Conservation (phyloP, 306 rosid species). For the Clitoria ternatea region DNA sequence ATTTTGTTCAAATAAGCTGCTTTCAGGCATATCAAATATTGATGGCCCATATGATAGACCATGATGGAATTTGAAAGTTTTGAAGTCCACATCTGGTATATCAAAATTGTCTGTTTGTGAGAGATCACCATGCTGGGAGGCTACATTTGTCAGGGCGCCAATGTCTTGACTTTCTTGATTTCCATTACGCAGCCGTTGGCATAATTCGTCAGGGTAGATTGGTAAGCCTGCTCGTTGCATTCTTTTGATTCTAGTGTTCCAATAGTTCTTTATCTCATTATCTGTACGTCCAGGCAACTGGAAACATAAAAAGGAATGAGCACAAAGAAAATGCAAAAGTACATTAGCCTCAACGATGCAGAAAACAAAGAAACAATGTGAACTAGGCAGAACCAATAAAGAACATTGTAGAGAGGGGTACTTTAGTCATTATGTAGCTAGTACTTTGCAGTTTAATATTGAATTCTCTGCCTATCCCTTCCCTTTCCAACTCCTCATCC, state of each 20-base stretch:
- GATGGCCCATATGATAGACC: conserved; percentile 35
- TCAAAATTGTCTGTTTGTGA: conserved; percentile 37
- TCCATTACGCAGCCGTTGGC: conserved; percentile 31
- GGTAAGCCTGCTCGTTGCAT: conserved; percentile 67
- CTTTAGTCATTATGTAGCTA: neutral
- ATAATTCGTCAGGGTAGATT: conserved; percentile 57
- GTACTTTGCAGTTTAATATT: neutral
- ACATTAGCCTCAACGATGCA: neutral
- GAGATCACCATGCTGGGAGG: conserved; percentile 34
- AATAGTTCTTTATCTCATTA: conserved; percentile 85
- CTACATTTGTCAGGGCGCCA: conserved; percentile 18
- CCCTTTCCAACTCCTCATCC: neutral
- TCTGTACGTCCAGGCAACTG: conserved; percentile 91
- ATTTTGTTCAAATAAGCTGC: conserved; percentile 40
- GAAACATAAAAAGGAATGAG: conserved; percentile 26
- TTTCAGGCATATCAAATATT: conserved; percentile 30
- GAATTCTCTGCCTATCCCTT: neutral
- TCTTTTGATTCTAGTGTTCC: conserved; percentile 74
- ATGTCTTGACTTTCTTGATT: conserved; percentile 42
- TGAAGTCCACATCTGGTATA: conserved; percentile 46
- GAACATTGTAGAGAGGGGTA: neutral
- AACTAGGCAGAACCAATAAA: neutral
- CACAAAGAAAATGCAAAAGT: neutral
- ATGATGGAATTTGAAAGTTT: conserved; percentile 20
- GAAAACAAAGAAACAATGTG: neutral